phyloP scores from a whole-genome alignment of 306 rosid species.

The Alnus glutinosa region DNA sequence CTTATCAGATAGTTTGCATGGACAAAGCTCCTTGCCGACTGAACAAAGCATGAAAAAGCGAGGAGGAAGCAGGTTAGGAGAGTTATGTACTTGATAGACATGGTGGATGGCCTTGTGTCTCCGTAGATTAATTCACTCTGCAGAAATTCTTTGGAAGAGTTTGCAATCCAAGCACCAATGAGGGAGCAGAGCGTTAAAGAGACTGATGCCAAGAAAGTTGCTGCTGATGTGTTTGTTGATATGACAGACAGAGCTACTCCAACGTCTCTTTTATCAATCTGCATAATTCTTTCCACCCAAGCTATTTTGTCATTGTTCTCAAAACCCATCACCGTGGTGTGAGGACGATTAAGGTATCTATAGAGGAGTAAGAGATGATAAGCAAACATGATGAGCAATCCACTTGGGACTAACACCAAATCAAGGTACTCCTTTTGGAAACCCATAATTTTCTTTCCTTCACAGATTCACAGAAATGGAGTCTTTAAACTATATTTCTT shows the following conservation, averaged over 20 bases:
- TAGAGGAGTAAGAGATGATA: slow-evolving; percentile 67
- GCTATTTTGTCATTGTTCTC: slow-evolving; percentile 68
- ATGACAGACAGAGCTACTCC: slow-evolving; percentile 49
- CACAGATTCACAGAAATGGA: background rate
- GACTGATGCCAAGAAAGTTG: slow-evolving; percentile 59
- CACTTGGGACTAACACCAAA: slow-evolving; percentile 65
- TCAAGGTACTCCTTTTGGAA: slow-evolving; percentile 66
- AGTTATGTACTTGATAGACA: slow-evolving; percentile 63
- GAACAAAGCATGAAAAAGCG: slow-evolving; percentile 70
- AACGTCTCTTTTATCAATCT: slow-evolving; percentile 50
- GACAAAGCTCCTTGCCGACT: slow-evolving; percentile 70
- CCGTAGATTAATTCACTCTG: slow-evolving; percentile 57
- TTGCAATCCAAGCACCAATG: slow-evolving; percentile 78
- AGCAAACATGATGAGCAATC: slow-evolving; percentile 64
- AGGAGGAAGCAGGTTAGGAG: slow-evolving; percentile 67
- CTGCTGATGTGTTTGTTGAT: slow-evolving; percentile 60
- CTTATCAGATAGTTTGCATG: slow-evolving; percentile 74
- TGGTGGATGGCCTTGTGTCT: slow-evolving; percentile 44
- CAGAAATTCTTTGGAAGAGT: slow-evolving; percentile 37
- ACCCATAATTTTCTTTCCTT: slow-evolving; percentile 31
- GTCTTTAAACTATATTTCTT: too few species aligned
- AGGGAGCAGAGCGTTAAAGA: slow-evolving; percentile 68
- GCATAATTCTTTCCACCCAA: slow-evolving; percentile 78
- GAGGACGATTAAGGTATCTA: slow-evolving; percentile 59
- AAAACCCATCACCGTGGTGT: slow-evolving; percentile 71